Conservation (phyloP, 2,329 filamentous ascomycete genomes). For the Thelonectria discophora region DNA sequence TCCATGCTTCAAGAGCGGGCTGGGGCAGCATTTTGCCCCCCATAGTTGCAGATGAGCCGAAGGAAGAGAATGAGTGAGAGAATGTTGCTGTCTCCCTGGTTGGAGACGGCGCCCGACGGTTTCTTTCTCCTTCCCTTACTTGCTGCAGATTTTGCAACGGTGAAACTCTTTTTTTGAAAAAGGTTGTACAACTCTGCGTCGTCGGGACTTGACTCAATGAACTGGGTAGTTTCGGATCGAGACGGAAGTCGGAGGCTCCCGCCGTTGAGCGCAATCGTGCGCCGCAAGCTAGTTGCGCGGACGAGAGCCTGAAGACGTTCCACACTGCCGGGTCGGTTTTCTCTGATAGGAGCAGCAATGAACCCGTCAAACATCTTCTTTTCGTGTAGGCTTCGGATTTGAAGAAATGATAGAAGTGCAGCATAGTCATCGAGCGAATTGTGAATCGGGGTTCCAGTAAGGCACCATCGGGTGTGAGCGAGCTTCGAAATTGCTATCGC, state of each 20-base stretch:
- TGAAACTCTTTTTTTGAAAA: background rate
- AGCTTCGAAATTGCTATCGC: constrained; percentile 7
- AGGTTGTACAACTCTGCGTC: constrained; percentile 8
- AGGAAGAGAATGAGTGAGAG: constrained; percentile 8
- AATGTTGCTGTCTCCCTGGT: background rate
- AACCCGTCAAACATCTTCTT: constrained; percentile 15
- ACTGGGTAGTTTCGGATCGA: background rate
- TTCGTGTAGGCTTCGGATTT: constrained; percentile 33
- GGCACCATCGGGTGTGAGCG: constrained; percentile 44
- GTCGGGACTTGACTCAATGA: background rate
- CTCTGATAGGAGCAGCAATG: constrained; percentile 11
- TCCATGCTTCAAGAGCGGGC: background rate
- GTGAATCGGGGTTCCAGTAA: constrained; percentile 54
- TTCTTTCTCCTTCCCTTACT: background rate
- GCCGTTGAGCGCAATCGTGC: background rate
- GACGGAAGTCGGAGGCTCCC: background rate
- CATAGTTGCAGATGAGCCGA: constrained; percentile 21
- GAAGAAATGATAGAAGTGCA: constrained; percentile 47
- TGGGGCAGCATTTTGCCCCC: constrained; percentile 2
- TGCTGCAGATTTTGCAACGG: background rate
- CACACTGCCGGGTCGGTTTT: background rate
- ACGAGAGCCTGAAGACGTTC: background rate
- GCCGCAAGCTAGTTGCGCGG: constrained; percentile 10
- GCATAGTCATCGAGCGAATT: constrained; percentile 53
- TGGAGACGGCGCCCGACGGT: background rate